Evolutionary conservation across 495 filamentous ascomycete species (phyloP), one percentile per base, ranked within the genome.

Genomic region (Cryomyces antarcticus): DNA sequence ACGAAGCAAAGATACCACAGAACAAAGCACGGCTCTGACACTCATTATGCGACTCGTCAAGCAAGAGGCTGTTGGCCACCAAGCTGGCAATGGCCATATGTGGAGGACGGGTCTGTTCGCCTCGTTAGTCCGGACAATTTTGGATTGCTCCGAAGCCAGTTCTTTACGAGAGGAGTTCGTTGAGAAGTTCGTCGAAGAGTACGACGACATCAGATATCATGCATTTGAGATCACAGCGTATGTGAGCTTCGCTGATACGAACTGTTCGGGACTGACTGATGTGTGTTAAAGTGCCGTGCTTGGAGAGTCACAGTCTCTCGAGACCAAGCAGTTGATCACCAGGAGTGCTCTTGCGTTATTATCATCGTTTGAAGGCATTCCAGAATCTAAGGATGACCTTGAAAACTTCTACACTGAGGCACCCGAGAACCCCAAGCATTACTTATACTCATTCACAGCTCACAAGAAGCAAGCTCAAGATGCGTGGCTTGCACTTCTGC

Each of bases 41-140:
- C 59, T 95, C 30, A 69, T 78, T 37, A 88, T 94, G 86, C 75
- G 80, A 38, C 56, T 95, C 9, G 54, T 93, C 43, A 85, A 87
- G 61, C 77, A 77, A 47, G 79, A 86, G 53, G 69, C 72, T 12
- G 70, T 70, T 39, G 65, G 80, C 55, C 56, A 76, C 29, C 64
- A 67, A 39, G 64, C 65, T 31, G 69, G 68, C 5, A 68, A 74
- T 12, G 77, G 78, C 42, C 66, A 70, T 42, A 65, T 63, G 12
- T 92, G 87, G 62, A 72, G 73, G 1, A 67, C 64, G 4, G 60
- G 57, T 6, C 67, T 78, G 34, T 78, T 94, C 47, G 61, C 54
- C 13, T 66, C 67, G 11, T 65, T 89, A 30, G 60, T 93, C 7
- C 61, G 62, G 38, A 66, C 62, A 0, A 47, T 94, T 27, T 45